These are phyloP conservation scores for Didymella segeticola DNA, from an alignment of 2,329 filamentous ascomycete species.

Conservation along the genomic window DNA sequence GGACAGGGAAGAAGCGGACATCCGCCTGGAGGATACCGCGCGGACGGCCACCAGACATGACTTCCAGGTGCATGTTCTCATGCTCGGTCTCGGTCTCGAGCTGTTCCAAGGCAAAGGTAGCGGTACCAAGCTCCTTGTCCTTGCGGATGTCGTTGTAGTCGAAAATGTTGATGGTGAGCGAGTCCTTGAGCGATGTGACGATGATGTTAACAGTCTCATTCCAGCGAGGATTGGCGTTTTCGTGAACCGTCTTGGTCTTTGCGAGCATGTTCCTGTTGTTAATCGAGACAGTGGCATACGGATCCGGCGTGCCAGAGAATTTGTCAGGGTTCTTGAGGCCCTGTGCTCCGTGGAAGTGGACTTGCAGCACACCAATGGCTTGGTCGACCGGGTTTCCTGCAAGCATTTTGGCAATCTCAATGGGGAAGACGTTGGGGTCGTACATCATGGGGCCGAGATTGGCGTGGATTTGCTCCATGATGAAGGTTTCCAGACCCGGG, in stretches of 20 bases:
- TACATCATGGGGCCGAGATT: slow-evolving; percentile 98
- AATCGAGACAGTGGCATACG: slow-evolving; percentile 84
- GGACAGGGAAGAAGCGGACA: slow-evolving; percentile 92
- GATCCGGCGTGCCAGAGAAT: slow-evolving; percentile 89
- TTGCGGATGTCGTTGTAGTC: slow-evolving; percentile 97
- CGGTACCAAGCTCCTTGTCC: slow-evolving; percentile 90
- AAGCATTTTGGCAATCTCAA: slow-evolving; percentile 98
- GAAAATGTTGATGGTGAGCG: slow-evolving; percentile 81
- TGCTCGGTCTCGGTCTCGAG: slow-evolving; percentile 78
- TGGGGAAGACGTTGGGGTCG: slow-evolving; percentile 94
- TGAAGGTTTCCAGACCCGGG: slow-evolving; percentile 90
- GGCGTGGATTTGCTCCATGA: slow-evolving; percentile 93
- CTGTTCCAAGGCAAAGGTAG: slow-evolving; percentile 83
- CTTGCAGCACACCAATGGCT: slow-evolving; percentile 89
- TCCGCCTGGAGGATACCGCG: slow-evolving; percentile 82
- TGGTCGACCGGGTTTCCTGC: slow-evolving; percentile 93
- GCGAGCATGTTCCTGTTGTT: slow-evolving; percentile 83
- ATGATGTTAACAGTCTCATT: slow-evolving; percentile 97
- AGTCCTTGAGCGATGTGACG: slow-evolving; percentile 87
- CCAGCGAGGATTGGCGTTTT: slow-evolving; percentile 89
- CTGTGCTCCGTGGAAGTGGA: slow-evolving; percentile 89
- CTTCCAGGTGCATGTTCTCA: slow-evolving; percentile 84
- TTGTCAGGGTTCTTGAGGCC: slow-evolving; percentile 95
- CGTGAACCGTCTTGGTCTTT: slow-evolving; percentile 84
- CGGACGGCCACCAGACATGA: slow-evolving; percentile 82